Conservation (phyloP, 495 filamentous ascomycete genomes). For the Extremus antarcticus region DNA sequence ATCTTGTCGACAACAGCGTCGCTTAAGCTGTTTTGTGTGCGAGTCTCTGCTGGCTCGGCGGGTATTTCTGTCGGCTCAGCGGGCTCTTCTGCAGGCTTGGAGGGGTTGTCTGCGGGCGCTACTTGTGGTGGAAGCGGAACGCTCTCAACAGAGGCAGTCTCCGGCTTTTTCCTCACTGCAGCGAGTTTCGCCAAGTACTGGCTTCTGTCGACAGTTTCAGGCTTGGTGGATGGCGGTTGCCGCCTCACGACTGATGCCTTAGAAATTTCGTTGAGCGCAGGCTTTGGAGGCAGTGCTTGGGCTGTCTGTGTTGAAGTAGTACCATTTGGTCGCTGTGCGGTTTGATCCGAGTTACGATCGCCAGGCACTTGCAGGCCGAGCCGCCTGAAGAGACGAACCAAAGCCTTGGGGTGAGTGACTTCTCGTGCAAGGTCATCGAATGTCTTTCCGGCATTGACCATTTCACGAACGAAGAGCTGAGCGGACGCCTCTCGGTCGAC, state of each 20-base stretch:
- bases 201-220: neutral
- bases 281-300: neutral
- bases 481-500: neutral
- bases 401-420: slow-evolving; percentile 6
- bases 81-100: neutral
- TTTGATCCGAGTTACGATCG: neutral
- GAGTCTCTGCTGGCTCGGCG: neutral
- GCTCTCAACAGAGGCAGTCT: too few species aligned
- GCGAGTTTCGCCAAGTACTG: slow-evolving; percentile 10
- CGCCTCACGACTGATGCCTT: slow-evolving; percentile 1
- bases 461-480: slow-evolving; percentile 6
- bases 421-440: slow-evolving; percentile 14
- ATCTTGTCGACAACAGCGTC: too few species aligned
- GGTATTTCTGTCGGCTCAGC: neutral
- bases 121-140: too few species aligned
- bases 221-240: neutral
- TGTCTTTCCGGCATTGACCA: slow-evolving; percentile 14
- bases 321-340: neutral
- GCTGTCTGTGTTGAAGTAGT: neutral
- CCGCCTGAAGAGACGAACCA: slow-evolving; percentile 8
- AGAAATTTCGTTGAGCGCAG: neutral
- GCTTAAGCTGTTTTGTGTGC: too few species aligned
- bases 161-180: slow-evolving; percentile 1
- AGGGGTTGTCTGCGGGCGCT: neutral
- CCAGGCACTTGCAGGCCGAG: slow-evolving; percentile 3